Base-by-base conservation (phyloP, 805 yeast genomes). In the Candida sphagnicola region DNA sequence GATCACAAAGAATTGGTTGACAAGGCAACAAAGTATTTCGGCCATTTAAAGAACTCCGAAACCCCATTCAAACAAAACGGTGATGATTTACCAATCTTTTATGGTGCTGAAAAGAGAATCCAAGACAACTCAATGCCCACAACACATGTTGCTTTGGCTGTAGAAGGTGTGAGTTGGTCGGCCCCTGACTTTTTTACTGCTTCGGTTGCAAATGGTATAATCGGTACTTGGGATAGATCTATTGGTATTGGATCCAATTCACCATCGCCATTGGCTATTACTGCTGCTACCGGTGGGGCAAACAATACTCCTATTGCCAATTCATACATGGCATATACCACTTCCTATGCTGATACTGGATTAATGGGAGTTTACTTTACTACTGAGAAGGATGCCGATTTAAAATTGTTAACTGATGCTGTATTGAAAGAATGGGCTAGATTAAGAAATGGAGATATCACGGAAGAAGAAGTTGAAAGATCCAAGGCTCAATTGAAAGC, bases 81-180 rank as follows among this genome's bases (percentile, higher is more conserved):
- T 33, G 78, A 76, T n/a, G 83, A 78, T 41, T 58, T 83, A 32
- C 96, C 98, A 4, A 70, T 75, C 13, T 93, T 93, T 59, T 67
- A 79, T 45, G 91, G 95, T 31, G 91, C 89, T 41, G 97, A 93
- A 62, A 79, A 85, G 42, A 81, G 89, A 52, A 75, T 89, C 41
- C 82, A 82, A 50, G 96, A 93, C 51, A 78, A 78, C 46, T 70
- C 93, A 1, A 65, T 93, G 53, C 96, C 96, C 23, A 80, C 80
- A 5, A 89, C 97, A 1, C 95, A 93, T 63, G 78, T 90, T 39
- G 99, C 96, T 4, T 67, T 93, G 38, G 93, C 96, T 10, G 82
- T 93, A n/a, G 98, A 93, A 70, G 98, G 99, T 51, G 96, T 90
- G 17, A 83, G 96, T 28, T 93, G 99, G 99, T 83, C 85, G 26